Evolutionary conservation across 441 rosid genomes (phyloP).

Genomic region (Biscutella laevigata): DNA sequence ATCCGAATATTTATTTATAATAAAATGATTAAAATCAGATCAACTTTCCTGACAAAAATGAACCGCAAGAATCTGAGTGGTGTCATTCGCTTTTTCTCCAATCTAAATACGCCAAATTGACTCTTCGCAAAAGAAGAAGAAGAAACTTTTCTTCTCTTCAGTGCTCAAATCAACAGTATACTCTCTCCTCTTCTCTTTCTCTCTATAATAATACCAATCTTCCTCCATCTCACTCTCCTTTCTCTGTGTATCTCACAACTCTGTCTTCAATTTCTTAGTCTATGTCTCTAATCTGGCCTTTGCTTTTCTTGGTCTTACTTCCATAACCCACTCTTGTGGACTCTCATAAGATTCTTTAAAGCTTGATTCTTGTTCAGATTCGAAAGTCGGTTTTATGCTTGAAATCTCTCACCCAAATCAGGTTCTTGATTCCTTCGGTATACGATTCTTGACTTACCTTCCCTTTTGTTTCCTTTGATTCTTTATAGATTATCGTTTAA

Average conservation of each 20-base stretch:
- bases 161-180: constrained; percentile 20
- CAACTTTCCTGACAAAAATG: constrained; percentile 2
- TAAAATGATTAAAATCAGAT: background rate
- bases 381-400: constrained; percentile 31
- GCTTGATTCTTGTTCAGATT: constrained; percentile 30
- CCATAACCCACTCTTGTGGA: constrained; percentile 26
- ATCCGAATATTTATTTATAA: background rate
- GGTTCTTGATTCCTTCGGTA: constrained; percentile 26
- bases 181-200: constrained; percentile 7
- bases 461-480: constrained; percentile 11
- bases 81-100: constrained; percentile 21
- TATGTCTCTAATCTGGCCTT: constrained; percentile 21
- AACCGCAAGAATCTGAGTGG: constrained; percentile 18
- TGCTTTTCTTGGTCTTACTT: constrained; percentile 17
- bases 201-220: constrained; percentile 19
- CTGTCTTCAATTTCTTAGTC: constrained; percentile 37
- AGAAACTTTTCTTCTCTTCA: background rate
- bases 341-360: constrained; percentile 37
- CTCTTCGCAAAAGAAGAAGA: background rate
- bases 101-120: constrained; percentile 17
- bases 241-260: constrained; percentile 9
- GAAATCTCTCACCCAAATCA: constrained; percentile 28
- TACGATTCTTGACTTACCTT: constrained; percentile 26
- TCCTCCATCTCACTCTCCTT: constrained; percentile 44
- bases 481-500: background rate